Evolutionary conservation across 2,329 filamentous ascomycete genomes (phyloP), one percentile per base, ranked within the genome.

Genomic region (Xylaria sp.): DNA sequence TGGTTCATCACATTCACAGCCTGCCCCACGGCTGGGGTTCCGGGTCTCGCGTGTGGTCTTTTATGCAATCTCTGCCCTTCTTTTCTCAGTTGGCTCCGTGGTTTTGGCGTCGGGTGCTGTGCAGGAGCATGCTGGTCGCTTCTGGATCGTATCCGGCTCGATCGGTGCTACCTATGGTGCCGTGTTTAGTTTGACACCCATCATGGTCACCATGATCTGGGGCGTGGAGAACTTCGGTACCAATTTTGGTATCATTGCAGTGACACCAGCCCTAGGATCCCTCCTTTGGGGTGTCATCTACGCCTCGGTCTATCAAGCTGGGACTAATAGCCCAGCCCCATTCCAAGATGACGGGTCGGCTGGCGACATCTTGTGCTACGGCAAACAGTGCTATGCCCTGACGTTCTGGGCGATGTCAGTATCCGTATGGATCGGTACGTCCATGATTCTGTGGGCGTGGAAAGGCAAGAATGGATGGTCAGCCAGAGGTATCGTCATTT

Each of bases 171-270:
- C 94, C 50, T 97, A 99, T 71, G 94, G 94, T 50, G 92, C 92
- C 37, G 85, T 92, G 19, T 99, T 97, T 78, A 89, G 86, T 52
- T 82, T 97, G 4, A 89, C 90, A 0, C 94, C 94, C 1, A 92
- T 97, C 65, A 90, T 97, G 59, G 89, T 97, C 67, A 91, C 88
- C n/a, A 92, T 97, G 8, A 93, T 99, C 51, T 99, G 94, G 94
- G 94, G 94, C 30, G 92, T 96, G 0, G 92, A 97, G 78, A 99
- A 97, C 73, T 97, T 99, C 72, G 94, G 91, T 59, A 99, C 94
- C 0, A 97, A 99, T 69, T 99, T 93, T 86, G 94, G 94, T 8
- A 92, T 97, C 62, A 86, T 97, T 6, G 92, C 92, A 48, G 94
- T 95, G 80, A 87, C 93, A 59, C 94, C 94, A 2, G 94, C 94